Conservation (phyloP, 2,329 filamentous ascomycete genomes). For the Cladosporium sp. region DNA sequence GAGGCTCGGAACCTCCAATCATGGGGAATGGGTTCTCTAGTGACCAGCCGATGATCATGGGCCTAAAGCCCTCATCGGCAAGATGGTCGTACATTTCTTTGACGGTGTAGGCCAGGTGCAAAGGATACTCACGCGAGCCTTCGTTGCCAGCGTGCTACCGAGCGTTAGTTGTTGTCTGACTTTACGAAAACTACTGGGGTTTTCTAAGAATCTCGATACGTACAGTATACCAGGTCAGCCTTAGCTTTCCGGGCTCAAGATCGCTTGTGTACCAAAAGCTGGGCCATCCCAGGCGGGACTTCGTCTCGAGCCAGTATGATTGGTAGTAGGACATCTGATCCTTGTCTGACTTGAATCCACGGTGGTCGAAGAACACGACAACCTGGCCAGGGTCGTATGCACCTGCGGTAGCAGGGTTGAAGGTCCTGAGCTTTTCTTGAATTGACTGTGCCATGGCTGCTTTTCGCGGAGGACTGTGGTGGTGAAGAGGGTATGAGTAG, state of each 20-base stretch:
- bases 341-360: slow-evolving; percentile 21
- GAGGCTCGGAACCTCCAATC: slow-evolving; percentile 29
- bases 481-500: too few relatives aligned
- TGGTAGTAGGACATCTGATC: slow-evolving; percentile 25
- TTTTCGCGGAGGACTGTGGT: neutral
- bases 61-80: slow-evolving; percentile 27
- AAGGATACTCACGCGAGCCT: slow-evolving; percentile 28
- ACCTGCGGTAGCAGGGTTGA: slow-evolving; percentile 23
- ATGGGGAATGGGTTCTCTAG: slow-evolving; percentile 32
- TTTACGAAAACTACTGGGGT: neutral
- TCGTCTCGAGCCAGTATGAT: slow-evolving; percentile 23
- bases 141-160: slow-evolving; percentile 28
- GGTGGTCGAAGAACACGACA: slow-evolving; percentile 30
- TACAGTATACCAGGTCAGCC: slow-evolving; percentile 30
- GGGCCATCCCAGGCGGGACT: slow-evolving; percentile 25
- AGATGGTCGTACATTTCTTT: slow-evolving; percentile 32
- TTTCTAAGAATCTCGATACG: neutral
- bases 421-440: slow-evolving; percentile 19
- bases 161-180: neutral
- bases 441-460: slow-evolving; percentile 7
- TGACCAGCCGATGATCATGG: slow-evolving; percentile 29
- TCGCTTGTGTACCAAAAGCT: slow-evolving; percentile 19
- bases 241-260: slow-evolving; percentile 26
- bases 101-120: slow-evolving; percentile 26
- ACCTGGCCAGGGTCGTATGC: slow-evolving; percentile 28